phyloP scores from a whole-genome alignment of 2,329 filamentous ascomycete genomes.

The Escovopsis sp. region DNA sequence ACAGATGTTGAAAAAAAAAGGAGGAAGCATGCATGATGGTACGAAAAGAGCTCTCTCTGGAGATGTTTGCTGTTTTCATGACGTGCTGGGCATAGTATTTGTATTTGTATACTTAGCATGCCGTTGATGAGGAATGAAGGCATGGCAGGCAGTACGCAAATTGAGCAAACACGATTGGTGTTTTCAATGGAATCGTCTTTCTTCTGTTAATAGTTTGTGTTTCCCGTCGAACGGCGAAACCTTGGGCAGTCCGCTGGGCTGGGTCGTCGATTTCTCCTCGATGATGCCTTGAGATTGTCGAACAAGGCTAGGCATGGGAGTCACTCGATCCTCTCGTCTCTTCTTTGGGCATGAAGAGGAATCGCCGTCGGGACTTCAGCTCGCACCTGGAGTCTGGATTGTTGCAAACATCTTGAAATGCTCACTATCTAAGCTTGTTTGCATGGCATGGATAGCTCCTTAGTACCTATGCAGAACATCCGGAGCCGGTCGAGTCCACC shows the following conservation, averaged over 20 bases:
- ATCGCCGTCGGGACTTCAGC: no score
- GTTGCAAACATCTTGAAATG: slow-evolving; percentile 1
- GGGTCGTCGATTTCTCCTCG: background rate
- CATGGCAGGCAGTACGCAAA: background rate
- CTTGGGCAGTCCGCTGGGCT: background rate
- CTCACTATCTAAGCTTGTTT: slow-evolving; percentile 4
- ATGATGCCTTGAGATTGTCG: no score
- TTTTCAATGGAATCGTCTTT: background rate
- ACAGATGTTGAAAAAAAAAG: background rate
- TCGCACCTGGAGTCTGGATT: background rate
- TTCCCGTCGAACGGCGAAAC: background rate
- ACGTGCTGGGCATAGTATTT: slow-evolving; percentile 9
- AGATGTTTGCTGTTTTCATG: slow-evolving; percentile 3
- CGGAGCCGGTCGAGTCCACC: no score
- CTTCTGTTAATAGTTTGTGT: background rate
- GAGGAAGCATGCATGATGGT: background rate
- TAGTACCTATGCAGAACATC: background rate
- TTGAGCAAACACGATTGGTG: background rate
- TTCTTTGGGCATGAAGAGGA: no score
- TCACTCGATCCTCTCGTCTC: no score
- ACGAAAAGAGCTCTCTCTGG: background rate
- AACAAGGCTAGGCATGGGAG: no score
- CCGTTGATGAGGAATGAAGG: slow-evolving; percentile 1
- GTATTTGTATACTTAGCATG: slow-evolving; percentile 5
- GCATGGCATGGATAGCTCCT: background rate